A percentile compares a stretch with the other conserved stretches of the same genome.
phyloP scores from a whole-genome alignment of 106 monocot species.

The Dendrobium chrysotoxum region DNA sequence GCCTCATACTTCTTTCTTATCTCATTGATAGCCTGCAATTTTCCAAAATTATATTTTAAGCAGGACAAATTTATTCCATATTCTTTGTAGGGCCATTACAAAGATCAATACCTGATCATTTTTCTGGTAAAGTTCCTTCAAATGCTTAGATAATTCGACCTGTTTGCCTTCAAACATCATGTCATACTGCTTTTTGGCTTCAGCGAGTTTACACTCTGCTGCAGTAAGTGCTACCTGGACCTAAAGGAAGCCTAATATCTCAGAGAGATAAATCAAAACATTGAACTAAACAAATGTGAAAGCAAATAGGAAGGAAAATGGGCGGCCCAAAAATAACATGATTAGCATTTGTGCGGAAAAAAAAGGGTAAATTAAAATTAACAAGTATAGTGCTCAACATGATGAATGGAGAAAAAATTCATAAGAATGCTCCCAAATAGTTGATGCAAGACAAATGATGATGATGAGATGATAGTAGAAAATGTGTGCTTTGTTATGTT shows the following conservation, averaged over 20 bases:
- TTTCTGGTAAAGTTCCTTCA: constrained; percentile 85
- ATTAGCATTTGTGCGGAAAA: not conserved
- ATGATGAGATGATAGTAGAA: constrained; percentile 4
- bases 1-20: constrained; percentile 78
- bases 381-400: not conserved
- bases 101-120: constrained; percentile 79
- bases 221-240: constrained; percentile 53
- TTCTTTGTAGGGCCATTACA: not conserved
- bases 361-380: not conserved
- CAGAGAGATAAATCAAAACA: not conserved
- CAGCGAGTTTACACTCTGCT: constrained; percentile 59
- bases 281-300: not conserved
- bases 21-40: constrained; percentile 93
- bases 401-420: not conserved
- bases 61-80: not conserved
- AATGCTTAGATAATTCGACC: constrained; percentile 80
- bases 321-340: not conserved
- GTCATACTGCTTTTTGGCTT: constrained; percentile 77
- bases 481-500: not conserved
- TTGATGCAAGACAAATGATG: not conserved
- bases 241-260: constrained; percentile 23
- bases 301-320: not conserved
- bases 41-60: not conserved
- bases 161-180: constrained; percentile 84
- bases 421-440: not conserved